phyloP scores from a whole-genome alignment of 257 asterid genomes.

The Avicennia marina region DNA sequence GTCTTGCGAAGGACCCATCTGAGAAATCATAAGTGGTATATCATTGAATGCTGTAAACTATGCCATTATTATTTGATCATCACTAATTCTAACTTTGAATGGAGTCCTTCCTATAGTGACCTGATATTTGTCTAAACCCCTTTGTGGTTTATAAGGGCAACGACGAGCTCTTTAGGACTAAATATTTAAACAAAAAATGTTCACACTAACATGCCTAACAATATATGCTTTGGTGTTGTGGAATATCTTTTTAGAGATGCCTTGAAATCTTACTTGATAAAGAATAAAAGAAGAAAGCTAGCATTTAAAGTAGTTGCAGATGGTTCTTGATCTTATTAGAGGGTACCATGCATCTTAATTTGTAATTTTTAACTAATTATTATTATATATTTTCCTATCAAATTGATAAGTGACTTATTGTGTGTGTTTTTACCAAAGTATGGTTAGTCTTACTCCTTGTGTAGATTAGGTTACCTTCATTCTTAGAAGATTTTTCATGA shows the following conservation, averaged over 20 bases:
- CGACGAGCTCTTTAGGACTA: constrained; percentile 60
- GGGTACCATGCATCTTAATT: constrained; percentile 37
- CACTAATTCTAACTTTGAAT: background rate
- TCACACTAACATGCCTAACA: constrained; percentile 67
- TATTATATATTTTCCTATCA: background rate
- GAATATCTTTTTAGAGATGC: constrained; percentile 84
- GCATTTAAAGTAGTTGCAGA: constrained; percentile 74
- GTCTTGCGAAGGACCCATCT: background rate
- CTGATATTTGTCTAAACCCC: constrained; percentile 5
- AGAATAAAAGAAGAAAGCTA: constrained; percentile 60
- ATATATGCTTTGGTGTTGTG: constrained; percentile 63
- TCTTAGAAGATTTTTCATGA: constrained; percentile 71
- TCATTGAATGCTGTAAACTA: background rate
- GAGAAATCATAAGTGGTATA: background rate
- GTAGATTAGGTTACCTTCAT: constrained; percentile 71
- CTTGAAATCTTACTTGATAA: constrained; percentile 63
- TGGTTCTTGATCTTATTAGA: constrained; percentile 77
- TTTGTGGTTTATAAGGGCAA: constrained; percentile 73
- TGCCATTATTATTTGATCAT: background rate
- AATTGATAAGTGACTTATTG: background rate
- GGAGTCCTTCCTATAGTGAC: constrained; percentile 2
- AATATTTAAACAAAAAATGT: constrained; percentile 67
- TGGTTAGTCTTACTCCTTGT: background rate
- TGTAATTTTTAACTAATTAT: background rate
- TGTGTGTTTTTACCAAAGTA: background rate